Evolutionary conservation across 176 grass and related monocot species (phyloP).

Genomic region (Oryza rufipogon): DNA sequence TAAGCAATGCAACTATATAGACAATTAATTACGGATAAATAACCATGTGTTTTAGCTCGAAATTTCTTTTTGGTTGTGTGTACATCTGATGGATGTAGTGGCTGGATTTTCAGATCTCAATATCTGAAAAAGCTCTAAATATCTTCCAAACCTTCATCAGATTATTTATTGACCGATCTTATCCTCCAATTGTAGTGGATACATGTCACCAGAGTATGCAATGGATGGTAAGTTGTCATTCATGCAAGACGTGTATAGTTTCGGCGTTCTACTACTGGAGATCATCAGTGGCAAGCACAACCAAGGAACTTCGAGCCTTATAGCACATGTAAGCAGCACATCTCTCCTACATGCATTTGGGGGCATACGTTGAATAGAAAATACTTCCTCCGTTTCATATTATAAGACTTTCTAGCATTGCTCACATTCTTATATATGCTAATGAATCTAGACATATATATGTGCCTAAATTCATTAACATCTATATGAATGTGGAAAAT

Average conservation of each 20-base stretch:
- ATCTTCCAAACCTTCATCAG: too few species aligned
- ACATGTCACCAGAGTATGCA: constrained; percentile 61
- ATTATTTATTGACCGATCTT: not conserved
- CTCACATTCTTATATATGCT: too few species aligned
- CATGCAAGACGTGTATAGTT: constrained; percentile 82
- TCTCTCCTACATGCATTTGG: not conserved
- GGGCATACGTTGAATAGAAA: not conserved
- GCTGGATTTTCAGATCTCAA: too few species aligned
- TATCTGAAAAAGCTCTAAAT: too few species aligned
- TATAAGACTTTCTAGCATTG: too few species aligned
- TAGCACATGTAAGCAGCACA: constrained; percentile 37
- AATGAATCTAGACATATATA: too few species aligned
- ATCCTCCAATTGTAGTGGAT: constrained; percentile 12
- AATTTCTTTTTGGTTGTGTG: too few species aligned
- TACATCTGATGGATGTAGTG: too few species aligned
- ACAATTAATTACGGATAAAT: too few species aligned
- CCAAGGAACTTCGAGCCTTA: constrained; percentile 31
- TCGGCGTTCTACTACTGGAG: constrained; percentile 70
- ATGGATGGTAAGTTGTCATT: constrained; percentile 51
- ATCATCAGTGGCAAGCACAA: constrained; percentile 53
- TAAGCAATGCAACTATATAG: constrained; percentile 20
- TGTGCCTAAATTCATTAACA: too few species aligned
- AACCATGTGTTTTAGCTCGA: too few species aligned
- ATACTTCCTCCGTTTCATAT: too few species aligned
- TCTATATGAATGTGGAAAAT: accelerated